Evolutionary conservation across 352 stramenopile genomes (phyloP).

Genomic region (Phytophthora citricola): DNA sequence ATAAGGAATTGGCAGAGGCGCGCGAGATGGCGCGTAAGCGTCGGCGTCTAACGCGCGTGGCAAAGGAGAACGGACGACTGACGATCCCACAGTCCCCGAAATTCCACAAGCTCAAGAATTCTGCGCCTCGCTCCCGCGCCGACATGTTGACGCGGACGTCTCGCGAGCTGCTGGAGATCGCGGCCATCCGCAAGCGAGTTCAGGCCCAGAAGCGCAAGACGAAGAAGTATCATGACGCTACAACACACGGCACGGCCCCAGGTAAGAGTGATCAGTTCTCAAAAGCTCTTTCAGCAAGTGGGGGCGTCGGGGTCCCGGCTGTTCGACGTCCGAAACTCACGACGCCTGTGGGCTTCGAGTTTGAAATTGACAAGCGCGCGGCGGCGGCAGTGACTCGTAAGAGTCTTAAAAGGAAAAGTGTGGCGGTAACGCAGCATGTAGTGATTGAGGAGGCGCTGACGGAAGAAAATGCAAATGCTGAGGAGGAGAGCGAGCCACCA

Average conservation of each 20-base stretch:
- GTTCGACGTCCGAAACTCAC: constrained; percentile 75
- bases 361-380: constrained; percentile 75
- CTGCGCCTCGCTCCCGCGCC: constrained; percentile 36
- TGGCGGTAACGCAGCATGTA: constrained; percentile 16
- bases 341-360: constrained; percentile 66
- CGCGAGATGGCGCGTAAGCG: constrained; percentile 43
- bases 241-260: constrained; percentile 42
- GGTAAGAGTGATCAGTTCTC: constrained; percentile 55
- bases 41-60: constrained; percentile 39
- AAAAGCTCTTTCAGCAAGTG: constrained; percentile 59
- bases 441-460: background rate
- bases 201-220: constrained; percentile 62
- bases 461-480: constrained; percentile 6
- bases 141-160: constrained; percentile 70
- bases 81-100: constrained; percentile 79
- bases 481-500: constrained; percentile 20
- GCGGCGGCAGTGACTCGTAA: constrained; percentile 36
- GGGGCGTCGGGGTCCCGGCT: constrained; percentile 69
- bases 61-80: constrained; percentile 64
- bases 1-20: constrained; percentile 49
- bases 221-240: constrained; percentile 71
- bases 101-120: constrained; percentile 52
- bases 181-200: constrained; percentile 67
- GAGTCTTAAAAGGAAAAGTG: constrained; percentile 42
- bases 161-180: constrained; percentile 78